Base-by-base conservation (phyloP, 129 eudicot genomes). In the Artemisia tridentata region DNA sequence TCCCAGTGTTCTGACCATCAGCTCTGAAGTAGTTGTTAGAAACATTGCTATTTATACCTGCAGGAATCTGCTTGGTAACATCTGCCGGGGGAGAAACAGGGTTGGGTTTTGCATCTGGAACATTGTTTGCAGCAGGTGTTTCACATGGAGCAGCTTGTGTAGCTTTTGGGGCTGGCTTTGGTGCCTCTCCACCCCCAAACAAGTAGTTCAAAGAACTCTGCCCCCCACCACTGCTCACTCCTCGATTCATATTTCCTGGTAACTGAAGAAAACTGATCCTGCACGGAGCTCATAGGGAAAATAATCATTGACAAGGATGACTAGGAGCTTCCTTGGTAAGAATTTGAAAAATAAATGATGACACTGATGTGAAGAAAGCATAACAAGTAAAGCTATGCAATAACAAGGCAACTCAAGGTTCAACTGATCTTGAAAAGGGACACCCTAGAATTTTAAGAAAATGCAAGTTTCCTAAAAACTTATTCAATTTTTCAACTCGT, bases 1-100 rank as follows among this genome's bases (percentile, higher is more conserved):
- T 85, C 9, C 89, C 89, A 19, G 84, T 85, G 81, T 85, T 85
- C 72, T 85, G 89, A 55, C 89, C 89, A 72, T 85, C 86, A 48
- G 89, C 84, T 64, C 88, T 73, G 78, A 74, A 76, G 77, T 83
- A 83, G 65, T 83, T 83, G 77, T 83, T 83, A 18, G 81, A 72
- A 77, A 83, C 66, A 47, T 64, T 76, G 17, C 86, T 70, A 51
- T 85, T 71, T 13, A 79, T 71, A 12, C 89, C 89, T 6, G 86
- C 89, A 61, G 88, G 88, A 74, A 78, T 67, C 81, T 81, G 85
- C 79, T 84, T 84, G 10, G 77, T 60, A 47, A 75, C 71, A 66
- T 84, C 87, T 20, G 67, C 84, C 53, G 87, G 84, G 51, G 67
- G 65, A 53, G 83, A 51, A 74, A 73, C 34, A 18, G 77, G 25